phyloP scores from a whole-genome alignment of 2,329 filamentous ascomycete genomes.

The Colletotrichum lentis region DNA sequence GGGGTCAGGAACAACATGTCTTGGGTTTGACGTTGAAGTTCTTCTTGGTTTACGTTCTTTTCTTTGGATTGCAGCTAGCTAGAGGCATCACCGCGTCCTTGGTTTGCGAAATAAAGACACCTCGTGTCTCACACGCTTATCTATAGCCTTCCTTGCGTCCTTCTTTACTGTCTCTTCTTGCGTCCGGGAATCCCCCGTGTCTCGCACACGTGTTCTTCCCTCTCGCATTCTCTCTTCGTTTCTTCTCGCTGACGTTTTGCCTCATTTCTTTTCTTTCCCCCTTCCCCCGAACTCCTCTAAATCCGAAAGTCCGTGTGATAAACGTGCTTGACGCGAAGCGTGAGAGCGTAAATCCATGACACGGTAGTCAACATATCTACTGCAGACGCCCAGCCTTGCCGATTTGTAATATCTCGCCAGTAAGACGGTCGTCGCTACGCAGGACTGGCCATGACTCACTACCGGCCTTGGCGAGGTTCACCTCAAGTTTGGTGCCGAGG shows the following conservation, averaged over 20 bases:
- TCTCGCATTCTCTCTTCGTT: not conserved
- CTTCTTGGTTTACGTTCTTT: conserved; percentile 27
- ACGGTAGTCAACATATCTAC: conserved; percentile 1
- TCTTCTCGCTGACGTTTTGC: conserved; percentile 7
- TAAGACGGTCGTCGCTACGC: conserved; percentile 74
- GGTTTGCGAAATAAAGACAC: conserved; percentile 15
- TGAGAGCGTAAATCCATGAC: not conserved
- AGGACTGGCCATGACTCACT: conserved; percentile 85
- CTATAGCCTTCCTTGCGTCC: conserved; percentile 32
- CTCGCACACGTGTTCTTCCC: not conserved
- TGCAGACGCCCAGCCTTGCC: conserved; percentile 73
- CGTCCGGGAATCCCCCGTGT: conserved; percentile 11
- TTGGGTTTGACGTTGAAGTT: conserved; percentile 11
- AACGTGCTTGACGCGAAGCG: not conserved
- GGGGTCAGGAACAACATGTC: conserved; percentile 15
- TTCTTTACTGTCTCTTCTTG: conserved; percentile 10
- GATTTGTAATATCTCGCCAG: conserved; percentile 85
- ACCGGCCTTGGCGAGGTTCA: conserved; percentile 76
- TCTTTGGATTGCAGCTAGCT: conserved; percentile 13
- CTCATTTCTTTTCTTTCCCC: not conserved
- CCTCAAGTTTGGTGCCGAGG: conserved; percentile 87
- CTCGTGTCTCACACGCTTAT: conserved; percentile 29
- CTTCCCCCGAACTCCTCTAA: not conserved
- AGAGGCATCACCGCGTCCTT: conserved; percentile 9
- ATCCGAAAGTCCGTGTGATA: not conserved